Evolutionary conservation across 2,329 filamentous ascomycete species (phyloP).

Genomic region (Dothiorella sarmentorum): DNA sequence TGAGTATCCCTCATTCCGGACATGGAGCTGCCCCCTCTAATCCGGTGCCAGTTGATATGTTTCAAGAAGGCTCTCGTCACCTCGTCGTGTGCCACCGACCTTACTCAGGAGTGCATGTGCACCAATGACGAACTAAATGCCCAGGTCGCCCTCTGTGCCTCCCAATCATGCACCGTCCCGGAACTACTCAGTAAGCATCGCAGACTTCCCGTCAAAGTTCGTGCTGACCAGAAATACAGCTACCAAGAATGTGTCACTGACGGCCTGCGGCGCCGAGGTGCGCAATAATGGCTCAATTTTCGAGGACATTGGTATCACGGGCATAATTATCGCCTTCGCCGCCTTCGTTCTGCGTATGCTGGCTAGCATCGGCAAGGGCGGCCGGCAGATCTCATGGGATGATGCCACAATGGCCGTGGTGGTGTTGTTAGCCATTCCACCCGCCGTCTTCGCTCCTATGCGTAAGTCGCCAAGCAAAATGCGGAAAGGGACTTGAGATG

Average conservation of each 20-base stretch:
- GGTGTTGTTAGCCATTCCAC: slow-evolving; percentile 27
- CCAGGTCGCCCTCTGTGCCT: slow-evolving; percentile 35
- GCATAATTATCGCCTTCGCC: slow-evolving; percentile 31
- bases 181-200: slow-evolving; percentile 28
- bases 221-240: slow-evolving; percentile 22
- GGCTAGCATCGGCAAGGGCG: slow-evolving; percentile 33
- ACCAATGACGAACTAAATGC: slow-evolving; percentile 32
- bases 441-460: slow-evolving; percentile 23
- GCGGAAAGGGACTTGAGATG: too few species aligned
- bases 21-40: background rate
- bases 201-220: background rate
- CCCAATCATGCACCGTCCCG: slow-evolving; percentile 33
- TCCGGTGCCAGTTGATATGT: slow-evolving; percentile 22
- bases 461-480: slow-evolving; percentile 15
- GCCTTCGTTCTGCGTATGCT: slow-evolving; percentile 34
- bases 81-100: slow-evolving; percentile 37
- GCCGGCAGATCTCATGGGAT: slow-evolving; percentile 36
- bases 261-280: slow-evolving; percentile 35
- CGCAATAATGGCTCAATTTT: slow-evolving; percentile 33
- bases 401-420: slow-evolving; percentile 40
- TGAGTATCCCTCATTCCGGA: background rate
- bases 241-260: slow-evolving; percentile 38
- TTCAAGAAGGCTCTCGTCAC: slow-evolving; percentile 27
- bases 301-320: slow-evolving; percentile 28
- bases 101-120: slow-evolving; percentile 40